Base-by-base conservation (phyloP, 2,329 filamentous ascomycete species). In the Aspergillus fructus region DNA sequence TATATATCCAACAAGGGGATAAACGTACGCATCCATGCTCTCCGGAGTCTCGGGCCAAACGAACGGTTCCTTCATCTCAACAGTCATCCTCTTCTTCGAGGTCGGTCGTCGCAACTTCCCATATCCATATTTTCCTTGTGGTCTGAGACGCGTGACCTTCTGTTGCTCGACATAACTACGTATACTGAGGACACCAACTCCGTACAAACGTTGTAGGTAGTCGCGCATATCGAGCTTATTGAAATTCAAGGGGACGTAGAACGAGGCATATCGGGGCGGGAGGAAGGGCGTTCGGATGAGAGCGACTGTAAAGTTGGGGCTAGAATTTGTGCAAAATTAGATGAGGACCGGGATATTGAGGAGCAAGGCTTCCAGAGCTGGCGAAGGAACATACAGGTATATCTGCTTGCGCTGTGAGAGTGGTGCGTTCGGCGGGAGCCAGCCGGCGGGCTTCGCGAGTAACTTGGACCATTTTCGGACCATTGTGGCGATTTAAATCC, bases 181-280 rank as follows among this genome's bases (percentile, higher is more conserved):
- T 61, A 97, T 86, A 64, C 81, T 81, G 52, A 85, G 79, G 53
- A 88, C 85, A 62, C 87, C 83, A 60, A 97, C 87, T 59, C 84
- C 82, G 81, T 99, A 99, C 43, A 85, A 84, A 74, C 96, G 87
- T 79, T 85, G 90, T 61, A 99, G 88, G 80, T 97, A 99, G 79
- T 97, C 93, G 75, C 92, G 90, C 42, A 99, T 79, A 74, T 99
- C 94, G 76, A 97, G 88, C 79, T 99, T 99, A 82, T 91, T 96
- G 82, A 97, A 92, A 67, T 85, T 87, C 66, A 97, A 83, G 11
- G 94, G 94, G 33, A 97, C 93, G 69, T 88, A 83, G 85, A 99
- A 99, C 68, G 87, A 89, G 62, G 93, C 94, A 73, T 90, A 91
- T 73, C 87, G 89, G 19, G 93, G 86, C 7, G 90, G 88, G 53